Conservation (phyloP, 2,329 filamentous ascomycete species). For the Phyllosticta citrichinensis region DNA sequence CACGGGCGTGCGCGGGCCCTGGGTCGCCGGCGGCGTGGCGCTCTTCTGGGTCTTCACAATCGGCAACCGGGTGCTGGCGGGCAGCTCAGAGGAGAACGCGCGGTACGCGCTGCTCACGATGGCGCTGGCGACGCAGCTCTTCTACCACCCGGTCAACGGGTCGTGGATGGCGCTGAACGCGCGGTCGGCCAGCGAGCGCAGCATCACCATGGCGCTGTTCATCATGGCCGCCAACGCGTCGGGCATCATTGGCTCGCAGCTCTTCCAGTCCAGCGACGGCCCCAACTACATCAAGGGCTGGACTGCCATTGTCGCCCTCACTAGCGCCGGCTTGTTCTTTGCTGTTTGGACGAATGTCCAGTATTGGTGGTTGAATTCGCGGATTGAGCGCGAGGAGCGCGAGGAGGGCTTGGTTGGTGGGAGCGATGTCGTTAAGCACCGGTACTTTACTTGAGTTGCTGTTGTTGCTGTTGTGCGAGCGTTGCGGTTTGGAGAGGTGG, state of each 20-base stretch:
- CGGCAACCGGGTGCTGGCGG: slow-evolving; percentile 5
- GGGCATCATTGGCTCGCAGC: slow-evolving; percentile 15
- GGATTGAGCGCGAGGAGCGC: background rate
- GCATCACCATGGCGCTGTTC: slow-evolving; percentile 15
- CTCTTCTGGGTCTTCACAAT: slow-evolving; percentile 11
- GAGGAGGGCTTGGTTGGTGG: background rate
- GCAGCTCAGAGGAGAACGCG: background rate
- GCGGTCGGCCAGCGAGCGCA: slow-evolving; percentile 13
- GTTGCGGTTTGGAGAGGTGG: background rate
- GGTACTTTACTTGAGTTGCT: background rate
- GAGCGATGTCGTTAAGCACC: background rate
- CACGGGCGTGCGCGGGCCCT: slow-evolving; percentile 5
- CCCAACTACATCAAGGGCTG: slow-evolving; percentile 14
- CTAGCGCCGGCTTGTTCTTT: slow-evolving; percentile 7
- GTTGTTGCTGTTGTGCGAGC: background rate
- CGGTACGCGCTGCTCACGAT: slow-evolving; percentile 10
- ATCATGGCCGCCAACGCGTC: slow-evolving; percentile 15
- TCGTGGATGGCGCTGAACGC: slow-evolving; percentile 16
- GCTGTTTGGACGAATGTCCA: slow-evolving; percentile 11
- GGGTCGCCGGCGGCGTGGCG: slow-evolving; percentile 7
- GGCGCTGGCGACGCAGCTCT: slow-evolving; percentile 4
- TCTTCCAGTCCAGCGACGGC: slow-evolving; percentile 13
- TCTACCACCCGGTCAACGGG: slow-evolving; percentile 14
- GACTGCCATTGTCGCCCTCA: slow-evolving; percentile 12
- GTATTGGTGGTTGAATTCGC: slow-evolving; percentile 13